phyloP scores from a whole-genome alignment of 1,139 yeast species.

The Zygoascus hellenicus region DNA sequence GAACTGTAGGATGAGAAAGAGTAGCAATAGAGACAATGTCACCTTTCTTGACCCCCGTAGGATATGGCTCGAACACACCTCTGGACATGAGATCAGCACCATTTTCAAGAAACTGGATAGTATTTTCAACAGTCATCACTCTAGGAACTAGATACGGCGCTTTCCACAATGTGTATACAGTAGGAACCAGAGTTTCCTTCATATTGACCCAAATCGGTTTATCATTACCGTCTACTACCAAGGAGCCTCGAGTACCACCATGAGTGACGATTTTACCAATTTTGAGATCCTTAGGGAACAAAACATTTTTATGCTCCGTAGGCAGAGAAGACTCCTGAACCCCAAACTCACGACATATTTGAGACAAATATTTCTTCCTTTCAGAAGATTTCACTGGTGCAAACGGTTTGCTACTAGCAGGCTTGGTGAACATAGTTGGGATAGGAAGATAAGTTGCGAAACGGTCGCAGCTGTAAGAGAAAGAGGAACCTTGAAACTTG shows the following conservation, averaged over 20 bases:
- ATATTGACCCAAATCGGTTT: conserved; percentile 67
- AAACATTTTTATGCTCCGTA: conserved; percentile 42
- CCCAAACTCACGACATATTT: conserved; percentile 43
- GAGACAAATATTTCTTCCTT: conserved; percentile 52
- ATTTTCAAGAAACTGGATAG: conserved; percentile 53
- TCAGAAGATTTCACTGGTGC: conserved; percentile 82
- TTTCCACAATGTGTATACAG: conserved; percentile 68
- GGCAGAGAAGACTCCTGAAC: conserved; percentile 43
- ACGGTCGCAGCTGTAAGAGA: not conserved
- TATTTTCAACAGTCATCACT: conserved; percentile 67
- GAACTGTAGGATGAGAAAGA: conserved; percentile 53
- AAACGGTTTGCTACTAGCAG: conserved; percentile 61
- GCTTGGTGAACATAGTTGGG: conserved; percentile 54
- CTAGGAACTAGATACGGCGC: conserved; percentile 60
- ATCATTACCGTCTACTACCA: conserved; percentile 59
- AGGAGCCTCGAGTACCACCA: conserved; percentile 51
- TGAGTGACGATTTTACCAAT: conserved; percentile 59
- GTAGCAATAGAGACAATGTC: conserved; percentile 68
- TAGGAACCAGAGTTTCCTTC: conserved; percentile 55
- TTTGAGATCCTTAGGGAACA: conserved; percentile 59
- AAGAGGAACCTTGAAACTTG: no score
- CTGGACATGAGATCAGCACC: conserved; percentile 94
- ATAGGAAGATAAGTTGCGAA: not conserved
- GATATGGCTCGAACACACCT: conserved; percentile 73
- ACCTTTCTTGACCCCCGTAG: conserved; percentile 43